Percentiles rank a stretch among this genome's conserved stretches.
These are phyloP conservation scores for Pogostemon cablin DNA, from an alignment of 257 asterid genomes.

Conservation along the genomic window DNA sequence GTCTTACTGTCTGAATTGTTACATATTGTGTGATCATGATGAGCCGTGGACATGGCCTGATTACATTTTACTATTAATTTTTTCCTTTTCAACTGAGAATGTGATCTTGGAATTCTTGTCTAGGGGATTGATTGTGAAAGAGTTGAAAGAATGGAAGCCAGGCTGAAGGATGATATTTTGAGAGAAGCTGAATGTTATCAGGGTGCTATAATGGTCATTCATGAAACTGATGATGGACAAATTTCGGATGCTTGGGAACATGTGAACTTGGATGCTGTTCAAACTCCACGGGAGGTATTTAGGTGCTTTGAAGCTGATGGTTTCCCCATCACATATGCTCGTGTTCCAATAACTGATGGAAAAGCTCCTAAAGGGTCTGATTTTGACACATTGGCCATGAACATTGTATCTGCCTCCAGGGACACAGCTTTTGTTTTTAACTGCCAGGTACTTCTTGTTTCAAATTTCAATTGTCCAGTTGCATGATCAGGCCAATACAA, in stretches of 20 bases:
- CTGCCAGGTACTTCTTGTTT: conserved; percentile 71
- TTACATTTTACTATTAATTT: conserved; percentile 4
- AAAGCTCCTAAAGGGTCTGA: conserved; percentile 99
- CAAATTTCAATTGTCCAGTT: conserved; percentile 26
- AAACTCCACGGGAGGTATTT: conserved; percentile 95
- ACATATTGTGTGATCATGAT: conserved; percentile 14
- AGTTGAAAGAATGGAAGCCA: conserved; percentile 96
- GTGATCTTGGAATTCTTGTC: conserved; percentile 37
- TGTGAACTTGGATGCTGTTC: conserved; percentile 70
- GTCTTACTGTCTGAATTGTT: conserved; percentile 11
- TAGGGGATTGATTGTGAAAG: conserved; percentile 95
- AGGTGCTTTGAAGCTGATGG: conserved; percentile 79
- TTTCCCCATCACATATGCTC: conserved; percentile 89
- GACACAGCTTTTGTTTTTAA: conserved; percentile 94
- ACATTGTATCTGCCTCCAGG: conserved; percentile 88
- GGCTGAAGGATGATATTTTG: conserved; percentile 92
- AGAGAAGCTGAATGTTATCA: conserved; percentile 88
- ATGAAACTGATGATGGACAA: conserved; percentile 87
- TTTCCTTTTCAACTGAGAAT: conserved; percentile 23
- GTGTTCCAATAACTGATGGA: conserved; percentile 98
- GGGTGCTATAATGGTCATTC: conserved; percentile 95
- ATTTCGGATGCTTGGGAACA: conserved; percentile 95
- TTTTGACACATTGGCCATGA: conserved; percentile 75
- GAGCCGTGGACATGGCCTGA: conserved; percentile 16
- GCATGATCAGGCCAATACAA: conserved; percentile 15